Conservation (phyloP, 2,329 filamentous ascomycete genomes). For the Neospermospora avenae region DNA sequence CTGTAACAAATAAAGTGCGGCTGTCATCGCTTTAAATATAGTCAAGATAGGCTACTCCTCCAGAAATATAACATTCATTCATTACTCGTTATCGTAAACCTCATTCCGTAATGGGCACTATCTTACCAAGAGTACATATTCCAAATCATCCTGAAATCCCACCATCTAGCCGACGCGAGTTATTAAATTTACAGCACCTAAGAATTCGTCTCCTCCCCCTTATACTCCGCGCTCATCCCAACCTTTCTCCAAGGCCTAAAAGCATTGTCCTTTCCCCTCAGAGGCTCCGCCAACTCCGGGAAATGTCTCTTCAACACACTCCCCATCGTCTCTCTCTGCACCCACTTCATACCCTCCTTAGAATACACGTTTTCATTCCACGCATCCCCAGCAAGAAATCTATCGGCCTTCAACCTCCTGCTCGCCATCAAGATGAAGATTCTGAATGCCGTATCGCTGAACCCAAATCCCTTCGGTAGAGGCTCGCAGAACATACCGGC, state of each 20-base stretch:
- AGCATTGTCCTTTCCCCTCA: slow-evolving; percentile 18
- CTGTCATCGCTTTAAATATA: too few species aligned
- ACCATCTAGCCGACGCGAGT: not conserved
- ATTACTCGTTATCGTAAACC: too few species aligned
- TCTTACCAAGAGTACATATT: not conserved
- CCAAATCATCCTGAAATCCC: not conserved
- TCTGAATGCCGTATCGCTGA: slow-evolving; percentile 20
- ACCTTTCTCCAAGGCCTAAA: slow-evolving; percentile 20
- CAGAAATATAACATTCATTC: too few species aligned
- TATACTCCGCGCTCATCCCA: slow-evolving; percentile 7
- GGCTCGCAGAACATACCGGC: slow-evolving; percentile 17
- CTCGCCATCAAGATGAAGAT: slow-evolving; percentile 21
- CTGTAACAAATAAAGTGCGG: too few species aligned
- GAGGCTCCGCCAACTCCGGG: slow-evolving; percentile 12
- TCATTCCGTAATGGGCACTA: too few species aligned
- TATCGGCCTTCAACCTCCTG: slow-evolving; percentile 17
- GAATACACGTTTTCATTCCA: slow-evolving; percentile 18
- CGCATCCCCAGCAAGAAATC: slow-evolving; percentile 15
- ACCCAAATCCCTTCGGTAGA: slow-evolving; percentile 20
- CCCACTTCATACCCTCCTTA: slow-evolving; percentile 18
- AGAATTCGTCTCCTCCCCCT: slow-evolving; percentile 19
- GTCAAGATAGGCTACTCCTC: too few species aligned
- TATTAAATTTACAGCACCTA: not conserved
- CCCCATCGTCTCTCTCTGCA: slow-evolving; percentile 15
- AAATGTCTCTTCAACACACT: slow-evolving; percentile 17